Conservation (phyloP, 176 grass and related monocot species). For the Alloteropsis semialata region DNA sequence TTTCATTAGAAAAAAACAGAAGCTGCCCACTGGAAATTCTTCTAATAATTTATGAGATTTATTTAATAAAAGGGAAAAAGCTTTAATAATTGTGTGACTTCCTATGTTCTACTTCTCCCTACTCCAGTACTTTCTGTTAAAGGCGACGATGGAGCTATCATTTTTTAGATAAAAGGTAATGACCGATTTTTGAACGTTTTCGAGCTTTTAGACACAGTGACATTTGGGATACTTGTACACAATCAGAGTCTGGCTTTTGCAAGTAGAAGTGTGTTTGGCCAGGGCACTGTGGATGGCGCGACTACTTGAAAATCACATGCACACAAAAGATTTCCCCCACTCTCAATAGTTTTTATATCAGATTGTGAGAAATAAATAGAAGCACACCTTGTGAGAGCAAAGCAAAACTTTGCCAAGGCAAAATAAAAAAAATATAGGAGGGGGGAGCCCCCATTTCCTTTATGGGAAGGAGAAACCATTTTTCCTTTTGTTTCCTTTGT, state of each 20-base stretch:
- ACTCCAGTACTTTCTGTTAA: constrained; percentile 1
- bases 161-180: neutral
- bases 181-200: neutral
- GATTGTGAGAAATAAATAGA: neutral
- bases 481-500: neutral
- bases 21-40: neutral
- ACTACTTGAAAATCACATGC: neutral
- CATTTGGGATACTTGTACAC: neutral
- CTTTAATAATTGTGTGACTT: constrained; percentile 15
- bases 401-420: neutral
- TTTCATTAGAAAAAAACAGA: neutral
- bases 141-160: neutral
- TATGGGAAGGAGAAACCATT: neutral
- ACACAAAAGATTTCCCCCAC: neutral
- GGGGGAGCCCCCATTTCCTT: neutral
- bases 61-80: neutral
- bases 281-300: constrained; percentile 1
- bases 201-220: constrained; percentile 20
- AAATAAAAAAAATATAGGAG: neutral
- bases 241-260: neutral
- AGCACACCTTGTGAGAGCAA: neutral
- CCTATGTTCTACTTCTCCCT: neutral
- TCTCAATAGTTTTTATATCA: neutral
- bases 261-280: constrained; percentile 21
- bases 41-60: neutral